Evolutionary conservation across 1,139 yeast genomes (phyloP).

Genomic region (Nakaseomyces glabratus): DNA sequence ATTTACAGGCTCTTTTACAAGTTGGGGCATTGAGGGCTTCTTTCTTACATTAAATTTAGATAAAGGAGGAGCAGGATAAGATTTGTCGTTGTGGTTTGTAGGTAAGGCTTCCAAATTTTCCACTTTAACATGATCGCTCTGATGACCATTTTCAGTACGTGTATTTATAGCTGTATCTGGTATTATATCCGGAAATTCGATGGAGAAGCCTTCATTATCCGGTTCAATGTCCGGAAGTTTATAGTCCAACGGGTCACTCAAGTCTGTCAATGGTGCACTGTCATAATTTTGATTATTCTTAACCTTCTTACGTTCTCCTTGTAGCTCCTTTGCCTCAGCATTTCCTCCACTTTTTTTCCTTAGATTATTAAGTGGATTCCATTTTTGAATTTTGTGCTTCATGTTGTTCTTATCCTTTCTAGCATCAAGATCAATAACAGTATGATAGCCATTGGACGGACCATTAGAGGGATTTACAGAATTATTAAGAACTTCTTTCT

Average conservation of each 20-base stretch:
- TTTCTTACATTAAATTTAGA: too few relatives aligned
- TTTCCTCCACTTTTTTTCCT: conserved; percentile 20
- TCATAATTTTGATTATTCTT: conserved; percentile 7
- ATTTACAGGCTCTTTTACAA: too few relatives aligned
- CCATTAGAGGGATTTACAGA: conserved; percentile 7
- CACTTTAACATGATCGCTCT: too few relatives aligned
- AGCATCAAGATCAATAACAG: conserved; percentile 15
- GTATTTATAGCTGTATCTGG: too few relatives aligned
- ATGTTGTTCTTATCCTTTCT: conserved; percentile 13
- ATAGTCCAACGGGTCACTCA: conserved; percentile 16
- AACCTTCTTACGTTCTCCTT: not conserved
- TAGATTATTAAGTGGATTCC: conserved; percentile 25
- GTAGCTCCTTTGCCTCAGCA: not conserved
- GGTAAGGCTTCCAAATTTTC: too few relatives aligned
- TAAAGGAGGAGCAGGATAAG: too few relatives aligned
- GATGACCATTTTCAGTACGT: conserved; percentile 5
- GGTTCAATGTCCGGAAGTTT: conserved; percentile 24
- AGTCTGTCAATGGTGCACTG: conserved; percentile 10
- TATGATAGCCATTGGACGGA: conserved; percentile 16
- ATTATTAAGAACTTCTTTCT: conserved; percentile 14
- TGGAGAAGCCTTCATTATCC: conserved; percentile 20
- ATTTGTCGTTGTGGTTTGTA: too few relatives aligned
- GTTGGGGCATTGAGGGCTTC: too few relatives aligned
- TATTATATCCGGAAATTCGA: conserved; percentile 21
- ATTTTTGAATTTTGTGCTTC: conserved; percentile 23